phyloP scores from a whole-genome alignment of 192 early-diverging fungal species.

The Coemansia sp. region DNA sequence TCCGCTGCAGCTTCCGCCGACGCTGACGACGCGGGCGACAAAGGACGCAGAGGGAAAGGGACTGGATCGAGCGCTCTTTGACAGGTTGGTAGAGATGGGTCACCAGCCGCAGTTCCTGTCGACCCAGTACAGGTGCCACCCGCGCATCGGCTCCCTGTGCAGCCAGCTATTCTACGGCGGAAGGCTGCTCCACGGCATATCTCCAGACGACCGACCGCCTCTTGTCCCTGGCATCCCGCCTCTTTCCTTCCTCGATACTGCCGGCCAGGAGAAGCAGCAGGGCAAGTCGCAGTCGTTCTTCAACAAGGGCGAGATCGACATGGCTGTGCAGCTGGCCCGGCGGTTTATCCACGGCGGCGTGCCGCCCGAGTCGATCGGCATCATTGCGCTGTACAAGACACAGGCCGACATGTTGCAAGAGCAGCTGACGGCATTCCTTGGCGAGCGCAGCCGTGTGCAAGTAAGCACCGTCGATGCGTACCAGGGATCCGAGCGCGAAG shows the following conservation, averaged over 20 bases:
- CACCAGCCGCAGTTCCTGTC: conserved; percentile 33
- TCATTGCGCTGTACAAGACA: conserved; percentile 52
- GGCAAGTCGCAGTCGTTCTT: conserved; percentile 50
- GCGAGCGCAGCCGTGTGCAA: conserved; percentile 31
- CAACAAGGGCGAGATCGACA: conserved; percentile 46
- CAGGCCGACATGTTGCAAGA: conserved; percentile 48
- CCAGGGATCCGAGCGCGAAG: conserved; percentile 58
- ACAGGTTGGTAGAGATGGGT: conserved; percentile 63
- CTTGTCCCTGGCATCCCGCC: conserved; percentile 39
- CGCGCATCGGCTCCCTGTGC: conserved; percentile 49
- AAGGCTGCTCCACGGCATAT: conserved; percentile 36
- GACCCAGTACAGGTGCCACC: conserved; percentile 58
- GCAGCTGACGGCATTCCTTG: conserved; percentile 15
- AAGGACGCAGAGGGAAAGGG: conserved; percentile 54
- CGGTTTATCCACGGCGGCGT: conserved; percentile 24
- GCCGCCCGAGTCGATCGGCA: conserved; percentile 33
- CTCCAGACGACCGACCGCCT: conserved; percentile 19
- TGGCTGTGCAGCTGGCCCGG: conserved; percentile 34
- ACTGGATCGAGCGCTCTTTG: conserved; percentile 82
- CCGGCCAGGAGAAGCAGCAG: conserved; percentile 46
- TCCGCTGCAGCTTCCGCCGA: conserved; percentile 85
- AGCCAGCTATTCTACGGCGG: conserved; percentile 52
- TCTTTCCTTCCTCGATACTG: conserved; percentile 46
- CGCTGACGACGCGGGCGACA: conserved; percentile 59
- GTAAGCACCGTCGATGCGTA: conserved; percentile 60